phyloP scores from a whole-genome alignment of 495 filamentous ascomycete genomes.

The Durotheca rogersii region DNA sequence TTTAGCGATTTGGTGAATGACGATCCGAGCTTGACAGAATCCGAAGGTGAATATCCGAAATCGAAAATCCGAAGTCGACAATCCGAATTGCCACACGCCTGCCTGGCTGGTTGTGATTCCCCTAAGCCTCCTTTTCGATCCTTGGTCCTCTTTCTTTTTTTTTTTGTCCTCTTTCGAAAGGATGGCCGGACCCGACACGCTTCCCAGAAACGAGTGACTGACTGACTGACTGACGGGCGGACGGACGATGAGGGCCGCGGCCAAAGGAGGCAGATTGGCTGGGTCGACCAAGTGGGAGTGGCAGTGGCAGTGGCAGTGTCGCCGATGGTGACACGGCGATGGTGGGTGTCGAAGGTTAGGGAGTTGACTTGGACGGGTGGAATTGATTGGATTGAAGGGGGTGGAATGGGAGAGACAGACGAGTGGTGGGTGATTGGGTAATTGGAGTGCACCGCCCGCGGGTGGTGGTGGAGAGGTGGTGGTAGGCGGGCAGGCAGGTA shows the following conservation, averaged over 20 bases:
- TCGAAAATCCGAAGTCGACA: not conserved
- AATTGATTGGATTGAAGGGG: conserved; percentile 26
- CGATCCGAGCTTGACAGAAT: too few relatives aligned
- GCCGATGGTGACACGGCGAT: too few relatives aligned
- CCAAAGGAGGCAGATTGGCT: conserved; percentile 24
- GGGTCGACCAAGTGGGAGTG: conserved; percentile 27
- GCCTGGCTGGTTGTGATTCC: too few relatives aligned
- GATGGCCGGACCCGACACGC: conserved; percentile 23
- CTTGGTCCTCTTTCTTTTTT: not conserved
- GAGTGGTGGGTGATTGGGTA: not conserved
- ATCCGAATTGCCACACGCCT: conserved; percentile 1
- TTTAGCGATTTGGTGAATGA: too few relatives aligned
- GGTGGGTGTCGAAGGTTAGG: conserved; percentile 27
- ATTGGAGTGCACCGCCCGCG: not conserved
- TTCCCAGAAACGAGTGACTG: conserved; percentile 34
- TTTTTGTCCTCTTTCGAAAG: conserved; percentile 11
- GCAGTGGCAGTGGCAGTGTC: conserved; percentile 23
- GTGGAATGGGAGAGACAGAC: too few relatives aligned
- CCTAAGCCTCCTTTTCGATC: conserved; percentile 1
- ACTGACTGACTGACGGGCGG: too few relatives aligned
- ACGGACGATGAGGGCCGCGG: too few relatives aligned
- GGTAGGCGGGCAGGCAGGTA: too few relatives aligned
- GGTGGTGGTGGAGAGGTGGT: not conserved
- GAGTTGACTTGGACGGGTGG: conserved; percentile 17
- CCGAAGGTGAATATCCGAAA: too few relatives aligned